Conservation (phyloP, 2,329 filamentous ascomycete genomes). For the Colletotrichum sp. region DNA sequence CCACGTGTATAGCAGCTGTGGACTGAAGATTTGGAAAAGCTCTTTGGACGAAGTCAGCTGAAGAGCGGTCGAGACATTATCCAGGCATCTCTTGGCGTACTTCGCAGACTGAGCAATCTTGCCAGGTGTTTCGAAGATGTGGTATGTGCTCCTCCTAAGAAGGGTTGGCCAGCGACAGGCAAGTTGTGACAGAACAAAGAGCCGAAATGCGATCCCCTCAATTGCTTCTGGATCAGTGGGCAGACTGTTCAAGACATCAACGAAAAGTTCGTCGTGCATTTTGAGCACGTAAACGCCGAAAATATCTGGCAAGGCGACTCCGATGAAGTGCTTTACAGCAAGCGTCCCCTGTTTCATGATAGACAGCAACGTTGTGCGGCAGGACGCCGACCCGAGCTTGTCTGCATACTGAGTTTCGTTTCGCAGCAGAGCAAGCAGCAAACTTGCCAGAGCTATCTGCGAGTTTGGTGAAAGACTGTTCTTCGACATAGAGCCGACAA, state of each 20-base stretch:
- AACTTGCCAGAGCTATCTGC: conserved; percentile 68
- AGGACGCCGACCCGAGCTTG: conserved; percentile 60
- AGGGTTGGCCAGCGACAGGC: conserved; percentile 87
- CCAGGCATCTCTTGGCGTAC: conserved; percentile 77
- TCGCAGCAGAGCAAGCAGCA: conserved; percentile 75
- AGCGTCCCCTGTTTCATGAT: conserved; percentile 73
- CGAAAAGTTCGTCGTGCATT: conserved; percentile 82
- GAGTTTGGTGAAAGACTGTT: conserved; percentile 73
- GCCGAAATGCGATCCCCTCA: conserved; percentile 85
- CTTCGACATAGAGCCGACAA: conserved; percentile 71
- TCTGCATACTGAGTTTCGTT: conserved; percentile 71
- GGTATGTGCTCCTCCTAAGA: conserved; percentile 85
- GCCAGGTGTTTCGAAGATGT: conserved; percentile 90
- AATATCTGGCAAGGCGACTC: conserved; percentile 71
- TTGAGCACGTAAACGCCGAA: conserved; percentile 85
- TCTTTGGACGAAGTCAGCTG: conserved; percentile 69
- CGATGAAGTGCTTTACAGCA: conserved; percentile 77
- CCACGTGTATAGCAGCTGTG: conserved; percentile 93
- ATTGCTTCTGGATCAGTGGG: conserved; percentile 72
- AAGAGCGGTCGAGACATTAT: conserved; percentile 68
- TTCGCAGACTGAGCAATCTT: conserved; percentile 67
- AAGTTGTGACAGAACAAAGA: conserved; percentile 77
- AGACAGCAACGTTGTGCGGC: conserved; percentile 74
- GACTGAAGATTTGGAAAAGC: conserved; percentile 83
- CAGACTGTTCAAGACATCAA: conserved; percentile 82